A percentile compares a stretch with the other conserved stretches of the same genome.
These are phyloP conservation scores for Amanita polypyramis DNA, from an alignment of 768 basidiomycete species.

Conservation along the genomic window DNA sequence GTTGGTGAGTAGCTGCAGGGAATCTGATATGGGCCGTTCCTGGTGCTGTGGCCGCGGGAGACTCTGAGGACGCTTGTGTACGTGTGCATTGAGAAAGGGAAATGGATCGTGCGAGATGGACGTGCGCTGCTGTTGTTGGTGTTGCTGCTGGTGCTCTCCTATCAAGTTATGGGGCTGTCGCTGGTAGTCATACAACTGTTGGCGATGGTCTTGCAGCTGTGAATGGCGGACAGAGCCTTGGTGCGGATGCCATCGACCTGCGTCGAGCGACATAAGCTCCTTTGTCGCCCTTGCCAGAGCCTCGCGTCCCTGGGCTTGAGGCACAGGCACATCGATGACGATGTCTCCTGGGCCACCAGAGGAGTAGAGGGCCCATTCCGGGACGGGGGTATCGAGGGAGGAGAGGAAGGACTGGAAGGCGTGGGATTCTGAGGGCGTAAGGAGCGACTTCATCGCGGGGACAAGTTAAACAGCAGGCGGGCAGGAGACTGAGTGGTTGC, in stretches of 20 bases:
- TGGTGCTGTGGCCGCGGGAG: background rate
- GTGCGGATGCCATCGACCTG: slow-evolving; percentile 23
- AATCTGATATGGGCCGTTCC: background rate
- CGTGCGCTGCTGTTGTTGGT: background rate
- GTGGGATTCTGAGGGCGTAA: slow-evolving; percentile 56
- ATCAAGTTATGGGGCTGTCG: slow-evolving; percentile 5
- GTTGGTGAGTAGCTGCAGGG: background rate
- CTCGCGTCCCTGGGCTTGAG: slow-evolving; percentile 40
- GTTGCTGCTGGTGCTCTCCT: slow-evolving; percentile 9
- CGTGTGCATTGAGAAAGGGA: background rate
- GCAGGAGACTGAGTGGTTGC: background rate
- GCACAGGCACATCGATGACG: slow-evolving; percentile 22
- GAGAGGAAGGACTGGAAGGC: slow-evolving; percentile 63
- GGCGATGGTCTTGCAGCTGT: slow-evolving; percentile 14
- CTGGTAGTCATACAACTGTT: slow-evolving; percentile 7
- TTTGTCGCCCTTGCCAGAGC: slow-evolving; percentile 72
- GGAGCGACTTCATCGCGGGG: slow-evolving; percentile 39
- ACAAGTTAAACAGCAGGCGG: background rate
- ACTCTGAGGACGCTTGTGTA: background rate
- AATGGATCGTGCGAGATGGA: slow-evolving; percentile 3
- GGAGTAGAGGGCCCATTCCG: slow-evolving; percentile 40
- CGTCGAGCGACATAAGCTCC: slow-evolving; percentile 70
- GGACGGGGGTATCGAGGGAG: slow-evolving; percentile 33
- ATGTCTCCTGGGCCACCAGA: slow-evolving; percentile 29
- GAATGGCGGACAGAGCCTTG: slow-evolving; percentile 3